These are phyloP conservation scores for Parsonsia alboflavescens DNA, from an alignment of 257 asterid species.

Conservation along the genomic window DNA sequence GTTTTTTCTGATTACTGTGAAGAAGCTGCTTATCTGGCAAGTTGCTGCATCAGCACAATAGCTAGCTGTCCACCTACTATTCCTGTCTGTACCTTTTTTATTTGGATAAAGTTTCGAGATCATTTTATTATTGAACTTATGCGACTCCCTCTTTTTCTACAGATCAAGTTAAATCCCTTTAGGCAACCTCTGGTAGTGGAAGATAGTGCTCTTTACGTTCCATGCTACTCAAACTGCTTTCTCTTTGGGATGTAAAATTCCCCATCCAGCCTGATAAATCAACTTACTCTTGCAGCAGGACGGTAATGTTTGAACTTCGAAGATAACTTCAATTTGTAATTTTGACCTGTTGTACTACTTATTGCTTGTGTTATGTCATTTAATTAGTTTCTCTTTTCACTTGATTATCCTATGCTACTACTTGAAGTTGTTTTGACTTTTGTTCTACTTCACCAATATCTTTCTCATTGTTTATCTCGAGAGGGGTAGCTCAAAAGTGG, in stretches of 20 bases:
- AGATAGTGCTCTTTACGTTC: conserved; percentile 60
- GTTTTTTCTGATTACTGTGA: conserved; percentile 91
- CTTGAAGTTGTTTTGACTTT: too few species aligned
- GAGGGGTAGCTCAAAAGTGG: too few species aligned
- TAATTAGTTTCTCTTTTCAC: background rate
- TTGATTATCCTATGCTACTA: background rate
- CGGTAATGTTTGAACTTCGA: background rate
- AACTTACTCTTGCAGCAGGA: background rate
- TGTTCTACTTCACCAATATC: too few species aligned
- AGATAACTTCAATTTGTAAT: background rate
- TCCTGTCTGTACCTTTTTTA: conserved; percentile 35
- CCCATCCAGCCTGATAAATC: background rate
- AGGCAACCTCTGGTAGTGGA: conserved; percentile 82
- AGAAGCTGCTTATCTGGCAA: conserved; percentile 81
- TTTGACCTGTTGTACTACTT: background rate
- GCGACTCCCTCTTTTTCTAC: conserved; percentile 16
- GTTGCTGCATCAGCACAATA: conserved; percentile 49
- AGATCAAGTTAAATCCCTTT: conserved; percentile 89
- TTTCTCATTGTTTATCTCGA: too few species aligned
- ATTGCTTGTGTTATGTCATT: background rate
- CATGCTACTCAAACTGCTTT: conserved; percentile 88
- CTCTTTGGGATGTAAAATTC: conserved; percentile 57
- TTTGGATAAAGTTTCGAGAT: background rate
- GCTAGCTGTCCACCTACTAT: conserved; percentile 45
- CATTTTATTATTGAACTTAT: background rate